phyloP scores from a whole-genome alignment of 768 basidiomycete species.

The Mycena sanguinolenta region DNA sequence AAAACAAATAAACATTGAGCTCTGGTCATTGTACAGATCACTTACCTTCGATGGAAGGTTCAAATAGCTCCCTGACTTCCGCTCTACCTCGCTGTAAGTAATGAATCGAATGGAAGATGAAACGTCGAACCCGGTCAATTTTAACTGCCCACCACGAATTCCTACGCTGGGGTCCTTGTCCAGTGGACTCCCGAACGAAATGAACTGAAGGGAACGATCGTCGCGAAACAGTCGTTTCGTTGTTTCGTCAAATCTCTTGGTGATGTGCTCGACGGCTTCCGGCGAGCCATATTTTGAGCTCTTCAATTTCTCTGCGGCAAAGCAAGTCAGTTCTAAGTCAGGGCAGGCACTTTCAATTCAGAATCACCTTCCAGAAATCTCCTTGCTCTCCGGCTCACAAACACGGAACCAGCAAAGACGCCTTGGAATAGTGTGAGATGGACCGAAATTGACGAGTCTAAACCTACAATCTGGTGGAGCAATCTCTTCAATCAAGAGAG shows the following conservation, averaged over 20 bases:
- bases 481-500: slow-evolving; percentile 85
- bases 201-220: slow-evolving; percentile 74
- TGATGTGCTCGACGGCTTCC: slow-evolving; percentile 83
- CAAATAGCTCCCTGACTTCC: slow-evolving; percentile 80
- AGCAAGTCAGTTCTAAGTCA: slow-evolving; percentile 21
- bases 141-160: slow-evolving; percentile 79
- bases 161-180: slow-evolving; percentile 81
- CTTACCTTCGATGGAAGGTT: slow-evolving; percentile 77
- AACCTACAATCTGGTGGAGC: slow-evolving; percentile 84
- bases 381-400: slow-evolving; percentile 81
- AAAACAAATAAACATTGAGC: slow-evolving; percentile 7
- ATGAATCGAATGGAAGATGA: neutral
- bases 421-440: slow-evolving; percentile 52
- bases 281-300: slow-evolving; percentile 79
- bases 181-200: slow-evolving; percentile 82
- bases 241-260: slow-evolving; percentile 84
- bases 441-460: neutral
- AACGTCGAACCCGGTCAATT: slow-evolving; percentile 70
- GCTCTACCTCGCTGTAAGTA: slow-evolving; percentile 39
- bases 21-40: neutral
- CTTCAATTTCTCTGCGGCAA: slow-evolving; percentile 74
- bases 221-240: slow-evolving; percentile 86
- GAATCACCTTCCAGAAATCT: slow-evolving; percentile 76
- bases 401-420: slow-evolving; percentile 87
- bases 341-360: neutral